These are phyloP conservation scores for Cucurbita pepo DNA, from an alignment of 306 rosid genomes.

Conservation along the genomic window DNA sequence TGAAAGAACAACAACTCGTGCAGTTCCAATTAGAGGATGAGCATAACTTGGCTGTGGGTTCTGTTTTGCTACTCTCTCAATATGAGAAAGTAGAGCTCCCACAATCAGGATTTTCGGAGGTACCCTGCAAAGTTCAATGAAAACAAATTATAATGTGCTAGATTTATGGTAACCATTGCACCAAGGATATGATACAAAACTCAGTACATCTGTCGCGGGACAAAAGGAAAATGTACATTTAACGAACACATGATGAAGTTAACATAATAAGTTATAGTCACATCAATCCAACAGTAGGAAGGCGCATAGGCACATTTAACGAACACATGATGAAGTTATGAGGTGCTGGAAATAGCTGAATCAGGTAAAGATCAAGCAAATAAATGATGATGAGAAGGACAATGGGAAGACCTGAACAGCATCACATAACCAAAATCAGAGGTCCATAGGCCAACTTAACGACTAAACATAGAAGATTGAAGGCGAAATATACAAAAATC, in stretches of 20 bases:
- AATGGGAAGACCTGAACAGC: background rate
- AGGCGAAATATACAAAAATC: background rate
- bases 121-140: conserved; percentile 46
- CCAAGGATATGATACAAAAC: conserved; percentile 1
- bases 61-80: conserved; percentile 67
- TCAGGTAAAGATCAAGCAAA: background rate
- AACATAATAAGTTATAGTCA: background rate
- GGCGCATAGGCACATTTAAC: background rate
- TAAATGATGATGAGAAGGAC: background rate
- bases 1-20: conserved; percentile 44
- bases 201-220: conserved; percentile 55
- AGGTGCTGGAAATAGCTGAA: background rate
- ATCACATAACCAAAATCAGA: background rate
- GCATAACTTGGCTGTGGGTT: conserved; percentile 35
- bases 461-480: background rate
- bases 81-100: conserved; percentile 36
- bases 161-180: background rate
- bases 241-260: too few species aligned
- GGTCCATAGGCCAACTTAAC: background rate
- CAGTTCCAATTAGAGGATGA: conserved; percentile 42
- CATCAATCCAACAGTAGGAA: background rate
- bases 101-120: conserved; percentile 43
- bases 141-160: background rate
- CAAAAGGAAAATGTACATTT: conserved; percentile 17
- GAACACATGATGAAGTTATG: background rate